These are phyloP conservation scores for Russula ochroleuca DNA, from an alignment of 768 basidiomycete species.

Conservation along the genomic window DNA sequence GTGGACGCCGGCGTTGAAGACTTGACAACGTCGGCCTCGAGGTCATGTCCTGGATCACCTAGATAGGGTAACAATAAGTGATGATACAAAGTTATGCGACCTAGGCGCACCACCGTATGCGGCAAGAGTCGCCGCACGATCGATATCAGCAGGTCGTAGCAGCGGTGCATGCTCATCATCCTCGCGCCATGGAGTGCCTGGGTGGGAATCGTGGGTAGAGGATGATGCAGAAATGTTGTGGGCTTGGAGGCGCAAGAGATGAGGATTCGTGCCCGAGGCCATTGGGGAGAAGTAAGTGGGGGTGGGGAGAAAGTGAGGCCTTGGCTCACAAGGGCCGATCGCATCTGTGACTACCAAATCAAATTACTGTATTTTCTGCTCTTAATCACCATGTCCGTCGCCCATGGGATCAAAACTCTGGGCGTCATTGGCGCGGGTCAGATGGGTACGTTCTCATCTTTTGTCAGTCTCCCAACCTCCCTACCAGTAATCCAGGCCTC, in stretches of 20 bases:
- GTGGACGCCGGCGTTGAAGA: constrained; percentile 3
- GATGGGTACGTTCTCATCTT: constrained; percentile 44
- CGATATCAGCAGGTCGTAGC: constrained; percentile 14
- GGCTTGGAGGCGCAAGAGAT: not conserved
- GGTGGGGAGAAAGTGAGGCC: not conserved
- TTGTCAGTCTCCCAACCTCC: not conserved
- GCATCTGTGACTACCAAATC: not conserved
- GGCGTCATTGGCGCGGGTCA: constrained; percentile 83
- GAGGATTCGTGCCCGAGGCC: not conserved
- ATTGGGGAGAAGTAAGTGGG: not conserved
- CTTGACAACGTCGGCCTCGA: constrained; percentile 11
- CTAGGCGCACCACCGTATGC: not conserved
- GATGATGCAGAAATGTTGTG: not conserved
- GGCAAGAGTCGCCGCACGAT: no score
- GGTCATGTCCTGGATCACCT: not conserved
- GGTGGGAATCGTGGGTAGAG: constrained; percentile 3
- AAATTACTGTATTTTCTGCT: not conserved
- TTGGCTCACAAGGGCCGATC: not conserved
- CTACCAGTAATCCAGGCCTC: constrained; percentile 45
- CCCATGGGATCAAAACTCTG: constrained; percentile 68
- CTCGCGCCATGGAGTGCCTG: constrained; percentile 19
- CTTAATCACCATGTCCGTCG: constrained; percentile 44
- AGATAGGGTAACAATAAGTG: not conserved
- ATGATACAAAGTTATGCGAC: not conserved
- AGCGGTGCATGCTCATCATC: constrained; percentile 20